Evolutionary conservation across 768 basidiomycete species (phyloP), one percentile per base, ranked within the genome.

Genomic region (Fomitopsis pulvina): DNA sequence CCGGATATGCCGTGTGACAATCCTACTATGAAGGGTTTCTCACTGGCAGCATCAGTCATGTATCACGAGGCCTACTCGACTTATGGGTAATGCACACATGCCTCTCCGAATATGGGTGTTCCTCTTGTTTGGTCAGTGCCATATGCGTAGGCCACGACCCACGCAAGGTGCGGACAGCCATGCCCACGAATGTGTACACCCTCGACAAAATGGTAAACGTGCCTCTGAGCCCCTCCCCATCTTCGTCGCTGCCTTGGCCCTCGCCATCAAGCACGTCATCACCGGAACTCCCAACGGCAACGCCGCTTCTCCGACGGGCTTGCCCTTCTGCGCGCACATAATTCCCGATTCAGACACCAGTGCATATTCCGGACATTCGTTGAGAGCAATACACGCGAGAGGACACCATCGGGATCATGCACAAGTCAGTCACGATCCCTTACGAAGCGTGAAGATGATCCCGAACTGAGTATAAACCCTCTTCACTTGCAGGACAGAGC

Each of bases 351-450:
- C 47, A 89, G 85, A 37, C 87, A 89, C 59, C 86, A 89, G 67
- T 79, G 77, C 50, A 74, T 83, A 4, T 69, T 71, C 42, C 64
- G 66, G 29, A 79, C 81, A 1, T 83, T 83, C 57, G 65, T 69
- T 27, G 64, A 10, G 76, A 77, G 20, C 81, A 80, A 0, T 76
- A 79, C 56, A 58, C 69, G 3, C 59, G 59, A 10, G 60, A 63
- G 9, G 68, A 77, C 14, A 78, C 80, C 0, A 58, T 57, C n/a
- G 47, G 58, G 21, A 59, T 77, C 28, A 82, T 85, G 80, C 65
- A 64, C n/a, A 68, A 71, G 39, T 72, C 79, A 9, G 74, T 87
- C 10, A 55, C 57, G 12, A 66, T 82, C 29, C 81, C 85, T 1
- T 60, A 58, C 6, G 63, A 76, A 48, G 83, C 82, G 0, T 68